A percentile compares a stretch with the other conserved stretches of the same genome.
Evolutionary conservation across 2,329 filamentous ascomycete genomes (phyloP).

Genomic region (Xylariales sp.): DNA sequence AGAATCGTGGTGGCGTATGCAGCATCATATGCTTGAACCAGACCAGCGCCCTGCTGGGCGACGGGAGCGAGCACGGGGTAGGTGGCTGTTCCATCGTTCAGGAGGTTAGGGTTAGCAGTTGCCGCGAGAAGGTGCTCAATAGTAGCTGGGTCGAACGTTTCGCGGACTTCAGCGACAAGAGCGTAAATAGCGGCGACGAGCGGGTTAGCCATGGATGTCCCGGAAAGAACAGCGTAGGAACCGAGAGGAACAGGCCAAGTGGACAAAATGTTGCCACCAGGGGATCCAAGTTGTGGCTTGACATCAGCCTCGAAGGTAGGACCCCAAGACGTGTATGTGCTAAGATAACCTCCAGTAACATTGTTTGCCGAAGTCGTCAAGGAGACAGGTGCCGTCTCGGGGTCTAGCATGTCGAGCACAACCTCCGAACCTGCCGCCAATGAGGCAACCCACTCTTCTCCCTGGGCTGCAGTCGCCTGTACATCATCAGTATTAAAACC

Average conservation of each 20-base stretch:
- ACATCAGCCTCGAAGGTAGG: slow-evolving; percentile 55
- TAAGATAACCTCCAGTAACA: slow-evolving; percentile 45
- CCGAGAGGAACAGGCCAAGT: slow-evolving; percentile 46
- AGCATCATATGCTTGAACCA: slow-evolving; percentile 56
- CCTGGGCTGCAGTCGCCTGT: slow-evolving; percentile 33
- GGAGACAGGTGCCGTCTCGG: slow-evolving; percentile 27
- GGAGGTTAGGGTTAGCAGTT: slow-evolving; percentile 43
- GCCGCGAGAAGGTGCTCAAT: slow-evolving; percentile 46
- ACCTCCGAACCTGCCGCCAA: slow-evolving; percentile 40
- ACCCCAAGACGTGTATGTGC: slow-evolving; percentile 54
- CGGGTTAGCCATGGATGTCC: slow-evolving; percentile 57
- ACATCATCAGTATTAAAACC: too few relatives aligned
- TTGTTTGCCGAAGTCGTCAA: slow-evolving; percentile 28
- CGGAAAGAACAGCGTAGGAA: slow-evolving; percentile 49
- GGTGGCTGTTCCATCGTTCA: slow-evolving; percentile 38
- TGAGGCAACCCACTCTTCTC: slow-evolving; percentile 37
- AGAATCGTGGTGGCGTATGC: slow-evolving; percentile 49
- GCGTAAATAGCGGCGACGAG: slow-evolving; percentile 51
- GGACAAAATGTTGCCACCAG: slow-evolving; percentile 54
- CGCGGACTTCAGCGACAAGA: slow-evolving; percentile 46
- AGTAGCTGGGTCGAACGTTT: slow-evolving; percentile 44
- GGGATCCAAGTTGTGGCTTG: slow-evolving; percentile 52
- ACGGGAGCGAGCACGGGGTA: slow-evolving; percentile 45
- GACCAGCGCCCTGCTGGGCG: slow-evolving; percentile 55
- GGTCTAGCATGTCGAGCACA: slow-evolving; percentile 38